A percentile compares a stretch with the other conserved stretches of the same genome.
These are phyloP conservation scores for Asparagopsis taxiformis DNA, from an alignment of 31 red algal species.

Conservation along the genomic window DNA sequence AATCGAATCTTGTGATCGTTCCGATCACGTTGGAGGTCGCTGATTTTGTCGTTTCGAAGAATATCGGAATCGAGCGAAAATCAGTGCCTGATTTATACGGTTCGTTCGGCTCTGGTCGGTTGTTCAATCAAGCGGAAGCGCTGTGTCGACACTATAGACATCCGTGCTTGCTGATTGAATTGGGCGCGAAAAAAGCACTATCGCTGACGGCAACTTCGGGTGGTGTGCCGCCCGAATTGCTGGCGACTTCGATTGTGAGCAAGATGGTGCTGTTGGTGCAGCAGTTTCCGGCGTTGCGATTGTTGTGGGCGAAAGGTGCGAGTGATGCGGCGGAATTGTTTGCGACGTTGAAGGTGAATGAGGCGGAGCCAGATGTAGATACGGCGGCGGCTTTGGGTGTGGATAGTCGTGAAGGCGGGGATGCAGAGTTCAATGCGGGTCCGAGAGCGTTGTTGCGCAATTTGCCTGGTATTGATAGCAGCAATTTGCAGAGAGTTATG, in stretches of 20 bases:
- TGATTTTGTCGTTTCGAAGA: slow-evolving; percentile 86
- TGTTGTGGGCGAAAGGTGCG: slow-evolving; percentile 77
- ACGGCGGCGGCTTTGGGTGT: slow-evolving; percentile 53
- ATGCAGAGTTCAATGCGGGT: slow-evolving; percentile 47
- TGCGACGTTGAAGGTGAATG: slow-evolving; percentile 55
- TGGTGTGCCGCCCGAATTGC: slow-evolving; percentile 53
- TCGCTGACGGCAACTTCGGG: slow-evolving; percentile 61
- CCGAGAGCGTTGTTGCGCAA: slow-evolving; percentile 60
- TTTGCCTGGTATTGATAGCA: slow-evolving; percentile 73
- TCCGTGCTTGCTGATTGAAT: slow-evolving; percentile 86
- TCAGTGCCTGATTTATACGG: slow-evolving; percentile 76
- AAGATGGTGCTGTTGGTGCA: slow-evolving; percentile 80
- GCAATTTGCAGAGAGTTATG: slow-evolving; percentile 48
- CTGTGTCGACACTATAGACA: slow-evolving; percentile 79
- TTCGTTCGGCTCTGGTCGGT: slow-evolving; percentile 82
- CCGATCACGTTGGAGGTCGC: slow-evolving; percentile 87
- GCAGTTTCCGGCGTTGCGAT: slow-evolving; percentile 82
- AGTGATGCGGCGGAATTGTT: slow-evolving; percentile 78
- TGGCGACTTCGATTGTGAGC: slow-evolving; percentile 53
- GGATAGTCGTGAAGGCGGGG: slow-evolving; percentile 30
- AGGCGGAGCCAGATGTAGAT: slow-evolving; percentile 81
- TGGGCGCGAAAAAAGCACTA: slow-evolving; percentile 40
- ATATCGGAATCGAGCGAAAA: slow-evolving; percentile 93
- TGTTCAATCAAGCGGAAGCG: slow-evolving; percentile 88
- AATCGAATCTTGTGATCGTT: slow-evolving; percentile 50